A percentile compares a stretch with the other conserved stretches of the same genome.
Evolutionary conservation across 306 rosid genomes (phyloP).

Genomic region (Citrullus colocynthis): DNA sequence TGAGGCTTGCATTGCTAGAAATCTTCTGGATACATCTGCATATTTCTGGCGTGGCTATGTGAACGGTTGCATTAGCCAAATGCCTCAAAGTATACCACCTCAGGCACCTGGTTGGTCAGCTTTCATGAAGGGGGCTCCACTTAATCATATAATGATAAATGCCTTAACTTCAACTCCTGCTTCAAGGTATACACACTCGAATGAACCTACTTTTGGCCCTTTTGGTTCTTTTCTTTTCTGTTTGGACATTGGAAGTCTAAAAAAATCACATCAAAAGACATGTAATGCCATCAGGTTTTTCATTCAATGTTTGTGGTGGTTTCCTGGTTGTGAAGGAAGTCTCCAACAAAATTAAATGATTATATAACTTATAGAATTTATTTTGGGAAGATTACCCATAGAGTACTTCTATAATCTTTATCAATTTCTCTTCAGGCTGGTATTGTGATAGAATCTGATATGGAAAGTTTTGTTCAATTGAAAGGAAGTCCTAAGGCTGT

Average conservation of each 20-base stretch:
- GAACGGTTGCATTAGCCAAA: slow-evolving; percentile 53
- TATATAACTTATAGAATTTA: not conserved
- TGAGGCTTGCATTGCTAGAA: slow-evolving; percentile 90
- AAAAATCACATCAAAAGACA: not conserved
- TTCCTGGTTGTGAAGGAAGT: not conserved
- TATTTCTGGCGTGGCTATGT: slow-evolving; percentile 90
- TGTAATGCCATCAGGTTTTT: not conserved
- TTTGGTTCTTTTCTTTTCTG: not conserved
- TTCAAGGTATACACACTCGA: slow-evolving; percentile 47
- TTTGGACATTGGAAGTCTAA: not conserved
- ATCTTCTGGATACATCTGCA: slow-evolving; percentile 71
- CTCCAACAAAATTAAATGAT: slow-evolving; percentile 4
- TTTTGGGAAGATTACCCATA: not conserved
- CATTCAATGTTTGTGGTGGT: not conserved
- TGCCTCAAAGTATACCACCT: slow-evolving; percentile 66
- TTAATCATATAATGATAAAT: slow-evolving; percentile 49
- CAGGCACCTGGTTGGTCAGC: slow-evolving; percentile 87
- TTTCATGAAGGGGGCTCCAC: slow-evolving; percentile 68
- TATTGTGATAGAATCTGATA: not conserved
- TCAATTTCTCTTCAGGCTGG: not conserved
- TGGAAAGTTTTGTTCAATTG: too few relatives aligned
- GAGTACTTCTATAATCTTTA: not conserved
- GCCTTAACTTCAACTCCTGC: slow-evolving; percentile 84
- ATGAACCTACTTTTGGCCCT: not conserved
- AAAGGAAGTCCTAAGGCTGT: too few relatives aligned